A percentile compares a stretch with the other conserved stretches of the same genome.
Evolutionary conservation across 177 flowering plant species (phyloP).

Genomic region (Tripterygium wilfordii): DNA sequence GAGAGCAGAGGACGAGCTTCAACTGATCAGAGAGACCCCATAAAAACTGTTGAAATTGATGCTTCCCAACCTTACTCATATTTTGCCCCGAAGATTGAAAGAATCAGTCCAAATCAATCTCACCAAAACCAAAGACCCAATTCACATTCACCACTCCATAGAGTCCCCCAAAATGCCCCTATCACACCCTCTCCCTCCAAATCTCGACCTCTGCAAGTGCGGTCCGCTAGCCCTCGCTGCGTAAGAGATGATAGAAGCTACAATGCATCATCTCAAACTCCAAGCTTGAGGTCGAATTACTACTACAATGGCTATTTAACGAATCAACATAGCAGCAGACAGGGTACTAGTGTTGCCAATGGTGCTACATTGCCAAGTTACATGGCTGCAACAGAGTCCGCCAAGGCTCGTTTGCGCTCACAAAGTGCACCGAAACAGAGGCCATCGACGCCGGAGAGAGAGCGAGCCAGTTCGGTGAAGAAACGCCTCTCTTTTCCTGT

Average conservation of each 20-base stretch:
- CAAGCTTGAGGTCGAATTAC: constrained; percentile 8
- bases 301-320: background rate
- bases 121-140: constrained; percentile 15
- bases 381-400: constrained; percentile 47
- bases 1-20: constrained; percentile 35
- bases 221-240: constrained; percentile 66
- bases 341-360: background rate
- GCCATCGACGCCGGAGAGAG: constrained; percentile 25
- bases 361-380: constrained; percentile 24
- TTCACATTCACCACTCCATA: constrained; percentile 30
- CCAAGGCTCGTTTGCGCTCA: constrained; percentile 32
- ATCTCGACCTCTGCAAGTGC: constrained; percentile 40
- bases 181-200: constrained; percentile 52
- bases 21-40: constrained; percentile 31
- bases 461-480: constrained; percentile 17
- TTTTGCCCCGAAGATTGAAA: constrained; percentile 15
- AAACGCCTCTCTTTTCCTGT: constrained; percentile 29
- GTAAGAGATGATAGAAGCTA: constrained; percentile 39
- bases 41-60: constrained; percentile 34
- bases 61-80: constrained; percentile 29
- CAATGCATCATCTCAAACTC: constrained; percentile 39
- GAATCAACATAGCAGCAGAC: background rate
- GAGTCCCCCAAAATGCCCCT: constrained; percentile 11
- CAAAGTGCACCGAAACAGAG: constrained; percentile 35
- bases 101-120: constrained; percentile 5